A percentile compares a stretch with the other conserved stretches of the same genome.
Conservation (phyloP, 1,284 basidiomycete genomes). For the Ceratobasidium sp. region DNA sequence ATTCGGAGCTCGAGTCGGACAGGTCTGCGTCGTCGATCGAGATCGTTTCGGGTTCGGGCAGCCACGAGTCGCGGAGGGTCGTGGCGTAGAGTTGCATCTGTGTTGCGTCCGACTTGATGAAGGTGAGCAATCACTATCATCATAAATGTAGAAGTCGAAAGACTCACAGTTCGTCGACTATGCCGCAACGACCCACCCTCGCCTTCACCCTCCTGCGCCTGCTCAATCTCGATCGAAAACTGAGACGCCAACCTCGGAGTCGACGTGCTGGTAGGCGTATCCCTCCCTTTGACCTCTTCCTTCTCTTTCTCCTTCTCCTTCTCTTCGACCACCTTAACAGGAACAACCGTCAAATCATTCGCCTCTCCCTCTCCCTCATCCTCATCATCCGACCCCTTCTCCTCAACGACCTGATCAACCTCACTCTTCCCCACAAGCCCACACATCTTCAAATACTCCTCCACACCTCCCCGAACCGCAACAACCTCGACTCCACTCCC, state of each 20-base stretch:
- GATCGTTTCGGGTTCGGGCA: conserved; percentile 48
- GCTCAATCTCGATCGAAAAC: conserved; percentile 16
- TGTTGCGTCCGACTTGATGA: conserved; percentile 20
- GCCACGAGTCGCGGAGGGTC: conserved; percentile 36
- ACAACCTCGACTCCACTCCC: conserved; percentile 52
- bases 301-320: not conserved
- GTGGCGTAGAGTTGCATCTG: conserved; percentile 39
- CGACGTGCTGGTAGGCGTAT: conserved; percentile 29
- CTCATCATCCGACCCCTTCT: conserved; percentile 3
- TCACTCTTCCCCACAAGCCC: conserved; percentile 49
- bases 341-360: conserved; percentile 29
- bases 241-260: conserved; percentile 13
- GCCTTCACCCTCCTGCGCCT: not conserved
- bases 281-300: conserved; percentile 30
- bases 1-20: conserved; percentile 49
- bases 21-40: conserved; percentile 51
- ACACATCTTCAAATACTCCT: conserved; percentile 74
- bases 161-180: conserved; percentile 30
- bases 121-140: not conserved
- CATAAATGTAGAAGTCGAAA: not conserved
- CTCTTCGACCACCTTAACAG: conserved; percentile 11
- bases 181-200: conserved; percentile 28
- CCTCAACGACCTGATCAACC: not conserved
- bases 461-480: conserved; percentile 71
- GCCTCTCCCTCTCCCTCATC: conserved; percentile 19